Percentiles rank a stretch among this genome's conserved stretches.
These are phyloP conservation scores for Penicillium sp. DNA, from an alignment of 2,329 filamentous ascomycete genomes.

Conservation along the genomic window DNA sequence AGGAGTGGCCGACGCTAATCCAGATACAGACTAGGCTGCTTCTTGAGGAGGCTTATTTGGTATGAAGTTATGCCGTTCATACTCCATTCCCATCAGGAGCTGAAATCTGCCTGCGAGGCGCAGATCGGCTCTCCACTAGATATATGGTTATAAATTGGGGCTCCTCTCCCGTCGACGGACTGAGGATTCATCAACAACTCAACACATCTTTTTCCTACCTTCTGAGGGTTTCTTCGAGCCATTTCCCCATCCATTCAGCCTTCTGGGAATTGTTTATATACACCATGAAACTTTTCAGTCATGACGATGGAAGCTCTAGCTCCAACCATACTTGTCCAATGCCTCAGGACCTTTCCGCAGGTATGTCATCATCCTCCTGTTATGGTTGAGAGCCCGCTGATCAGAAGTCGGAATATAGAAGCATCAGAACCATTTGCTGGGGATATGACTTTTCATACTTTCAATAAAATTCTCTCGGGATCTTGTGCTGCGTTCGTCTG, in stretches of 20 bases:
- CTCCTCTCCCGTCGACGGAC: neutral
- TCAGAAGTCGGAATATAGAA: neutral
- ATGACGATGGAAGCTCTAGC: neutral
- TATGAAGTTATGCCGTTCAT: neutral
- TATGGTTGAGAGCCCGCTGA: neutral
- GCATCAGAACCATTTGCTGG: constrained; percentile 20
- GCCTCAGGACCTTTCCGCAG: constrained; percentile 8
- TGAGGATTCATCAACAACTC: neutral
- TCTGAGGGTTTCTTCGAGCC: neutral
- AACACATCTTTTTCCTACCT: neutral
- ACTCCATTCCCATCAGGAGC: too few relatives aligned
- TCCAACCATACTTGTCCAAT: constrained; percentile 8
- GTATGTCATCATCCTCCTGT: neutral
- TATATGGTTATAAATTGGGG: neutral
- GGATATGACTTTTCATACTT: constrained; percentile 29
- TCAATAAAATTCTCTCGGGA: constrained; percentile 43
- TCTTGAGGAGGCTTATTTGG: neutral
- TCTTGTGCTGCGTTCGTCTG: constrained; percentile 34
- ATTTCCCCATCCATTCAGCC: too few relatives aligned
- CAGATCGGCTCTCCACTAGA: neutral
- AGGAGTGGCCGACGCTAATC: neutral
- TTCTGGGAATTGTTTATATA: too few relatives aligned
- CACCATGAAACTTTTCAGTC: neutral
- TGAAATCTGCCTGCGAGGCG: neutral
- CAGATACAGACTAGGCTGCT: neutral